Evolutionary conservation across 495 filamentous ascomycete species (phyloP), one percentile per base, ranked within the genome.

Genomic region (Staphylotrichum tortipilum): DNA sequence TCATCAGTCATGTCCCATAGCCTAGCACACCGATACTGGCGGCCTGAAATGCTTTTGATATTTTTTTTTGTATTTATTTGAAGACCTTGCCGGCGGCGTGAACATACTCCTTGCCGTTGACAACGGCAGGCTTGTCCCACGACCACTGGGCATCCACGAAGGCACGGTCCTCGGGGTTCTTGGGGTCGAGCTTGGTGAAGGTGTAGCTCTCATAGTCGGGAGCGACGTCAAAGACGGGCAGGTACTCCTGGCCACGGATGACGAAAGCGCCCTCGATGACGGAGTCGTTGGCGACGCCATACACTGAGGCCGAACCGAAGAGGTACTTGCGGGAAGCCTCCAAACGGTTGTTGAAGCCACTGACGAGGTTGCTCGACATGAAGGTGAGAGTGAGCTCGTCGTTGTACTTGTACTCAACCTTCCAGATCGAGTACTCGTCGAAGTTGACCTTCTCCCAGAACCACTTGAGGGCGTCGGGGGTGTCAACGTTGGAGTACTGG

Each of bases 291-390:
- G 82, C 81, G 58, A 66, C 70, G 61, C 92, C 92, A 62, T 85
- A 99, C 54, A 97, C 94, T 58, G 83, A 88, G 61, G 85, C 84
- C 57, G 76, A 82, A 64, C 92, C 92, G 77, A 99, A 97, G 70
- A 99, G 74, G 81, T 90, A 95, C 83, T 97, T 99, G 77, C 92
- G 90, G 65, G 88, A 94, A 53, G 68, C 92, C 81, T 99, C 92
- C 50, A 99, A 87, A 76, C 92, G 94, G 66, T 81, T 80, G 75
- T 96, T 95, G 81, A 97, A 94, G 65, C 92, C 94, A 74, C 86
- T 86, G 65, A 98, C 91, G 66, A 96, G 74, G 79, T 98, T 98
- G 76, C 82, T 86, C 53, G 88, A 85, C 92, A 98, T 98, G 84
- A 98, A 98, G 65, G 85, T 86, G 64, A 89, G 75, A 61, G 89